A percentile compares a stretch with the other conserved stretches of the same genome.
Conservation (phyloP, 2,329 filamentous ascomycete genomes). For the Alternaria sp. region DNA sequence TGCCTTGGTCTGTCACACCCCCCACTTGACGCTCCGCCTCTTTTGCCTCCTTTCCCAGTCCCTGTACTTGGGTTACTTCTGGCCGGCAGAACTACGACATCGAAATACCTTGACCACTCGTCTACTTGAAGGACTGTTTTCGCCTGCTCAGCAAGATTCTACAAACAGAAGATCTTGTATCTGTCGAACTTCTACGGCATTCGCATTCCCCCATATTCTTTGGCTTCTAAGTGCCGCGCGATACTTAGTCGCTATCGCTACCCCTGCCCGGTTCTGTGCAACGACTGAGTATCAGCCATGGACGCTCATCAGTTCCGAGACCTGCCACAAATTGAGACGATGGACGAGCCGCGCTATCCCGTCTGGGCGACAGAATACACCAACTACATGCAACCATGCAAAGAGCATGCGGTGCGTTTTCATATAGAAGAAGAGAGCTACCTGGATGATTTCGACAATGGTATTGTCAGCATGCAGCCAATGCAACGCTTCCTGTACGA, state of each 20-base stretch:
- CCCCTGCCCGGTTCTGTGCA: not conserved
- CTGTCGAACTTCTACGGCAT: slow-evolving; percentile 2
- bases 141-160: slow-evolving; percentile 1
- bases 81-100: slow-evolving; percentile 1
- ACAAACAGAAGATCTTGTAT: not conserved
- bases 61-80: slow-evolving; percentile 15
- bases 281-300: slow-evolving; percentile 13
- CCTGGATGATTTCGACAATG: slow-evolving; percentile 23
- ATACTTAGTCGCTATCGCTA: not conserved
- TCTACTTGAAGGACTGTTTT: not conserved
- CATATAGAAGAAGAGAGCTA: slow-evolving; percentile 24
- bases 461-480: slow-evolving; percentile 31
- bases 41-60: slow-evolving; percentile 22
- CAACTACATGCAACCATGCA: slow-evolving; percentile 17
- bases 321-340: slow-evolving; percentile 36
- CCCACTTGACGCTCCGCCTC: slow-evolving; percentile 35
- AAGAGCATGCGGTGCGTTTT: slow-evolving; percentile 18
- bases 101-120: not conserved
- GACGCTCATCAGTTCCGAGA: slow-evolving; percentile 35
- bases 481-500: slow-evolving; percentile 47
- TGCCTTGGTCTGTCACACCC: slow-evolving; percentile 28
- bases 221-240: not conserved
- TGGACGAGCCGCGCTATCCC: slow-evolving; percentile 26
- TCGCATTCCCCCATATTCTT: not conserved
- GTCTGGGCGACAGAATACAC: slow-evolving; percentile 18